phyloP scores from a whole-genome alignment of 2,329 filamentous ascomycete species.

The Dactylellina leptospora region DNA sequence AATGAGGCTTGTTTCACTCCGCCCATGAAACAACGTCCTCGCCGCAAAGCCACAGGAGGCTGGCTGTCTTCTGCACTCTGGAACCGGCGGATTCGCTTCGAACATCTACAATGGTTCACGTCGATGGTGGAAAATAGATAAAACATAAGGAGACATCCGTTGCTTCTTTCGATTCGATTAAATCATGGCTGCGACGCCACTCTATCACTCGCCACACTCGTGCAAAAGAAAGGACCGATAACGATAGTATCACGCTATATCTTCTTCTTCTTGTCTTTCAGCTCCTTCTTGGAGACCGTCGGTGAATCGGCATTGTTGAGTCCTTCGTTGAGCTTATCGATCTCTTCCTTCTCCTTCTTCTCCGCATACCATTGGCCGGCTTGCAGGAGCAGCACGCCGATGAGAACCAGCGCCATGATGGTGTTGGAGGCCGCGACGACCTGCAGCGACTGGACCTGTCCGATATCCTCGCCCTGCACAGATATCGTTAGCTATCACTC shows the following conservation, averaged over 20 bases:
- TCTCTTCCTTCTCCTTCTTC: constrained; percentile 85
- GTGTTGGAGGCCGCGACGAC: constrained; percentile 95
- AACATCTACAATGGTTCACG: too few species aligned
- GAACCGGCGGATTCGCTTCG: neutral
- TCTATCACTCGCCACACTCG: constrained; percentile 6
- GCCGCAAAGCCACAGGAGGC: constrained; percentile 20
- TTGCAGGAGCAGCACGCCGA: constrained; percentile 91
- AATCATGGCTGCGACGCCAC: too few species aligned
- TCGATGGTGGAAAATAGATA: too few species aligned
- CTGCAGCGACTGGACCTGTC: constrained; percentile 86
- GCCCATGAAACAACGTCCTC: constrained; percentile 21
- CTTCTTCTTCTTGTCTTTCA: constrained; percentile 59
- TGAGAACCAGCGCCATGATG: constrained; percentile 88
- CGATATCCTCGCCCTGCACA: constrained; percentile 65
- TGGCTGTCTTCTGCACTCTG: neutral
- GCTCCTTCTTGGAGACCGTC: constrained; percentile 63
- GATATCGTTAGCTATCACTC: constrained; percentile 37
- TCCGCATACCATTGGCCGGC: constrained; percentile 99
- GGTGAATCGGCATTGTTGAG: constrained; percentile 50
- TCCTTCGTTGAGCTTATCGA: constrained; percentile 68
- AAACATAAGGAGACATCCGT: too few species aligned
- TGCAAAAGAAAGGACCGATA: too few species aligned
- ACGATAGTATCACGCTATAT: too few species aligned
- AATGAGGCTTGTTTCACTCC: constrained; percentile 20
- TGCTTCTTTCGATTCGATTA: too few species aligned